Evolutionary conservation across 2,329 filamentous ascomycete genomes (phyloP).

Genomic region (Cyphellophora attinorum): DNA sequence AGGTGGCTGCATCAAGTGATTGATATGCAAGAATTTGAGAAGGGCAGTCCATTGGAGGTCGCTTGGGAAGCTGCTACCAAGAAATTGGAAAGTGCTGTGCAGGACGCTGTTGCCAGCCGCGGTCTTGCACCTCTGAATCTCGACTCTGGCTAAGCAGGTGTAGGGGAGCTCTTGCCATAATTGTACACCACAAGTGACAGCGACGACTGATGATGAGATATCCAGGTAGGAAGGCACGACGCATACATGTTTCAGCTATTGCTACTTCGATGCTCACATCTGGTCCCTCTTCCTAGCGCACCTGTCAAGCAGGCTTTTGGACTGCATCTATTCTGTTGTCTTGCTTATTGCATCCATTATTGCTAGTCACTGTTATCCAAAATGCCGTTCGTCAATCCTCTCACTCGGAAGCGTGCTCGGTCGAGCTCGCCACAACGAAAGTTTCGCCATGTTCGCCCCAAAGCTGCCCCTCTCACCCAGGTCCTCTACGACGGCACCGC

Average conservation of each 20-base stretch:
- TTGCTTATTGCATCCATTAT: neutral
- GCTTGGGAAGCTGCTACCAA: slow-evolving; percentile 29
- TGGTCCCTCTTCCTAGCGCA: neutral
- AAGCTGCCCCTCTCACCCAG: slow-evolving; percentile 9
- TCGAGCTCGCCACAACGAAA: slow-evolving; percentile 2
- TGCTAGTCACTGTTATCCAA: neutral
- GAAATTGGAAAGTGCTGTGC: slow-evolving; percentile 37
- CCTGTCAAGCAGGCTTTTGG: neutral
- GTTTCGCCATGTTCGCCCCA: slow-evolving; percentile 5
- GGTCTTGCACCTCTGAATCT: slow-evolving; percentile 50
- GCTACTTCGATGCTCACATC: neutral
- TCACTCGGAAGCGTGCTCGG: slow-evolving; percentile 9
- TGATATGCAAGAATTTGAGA: slow-evolving; percentile 27
- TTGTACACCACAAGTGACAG: too few relatives aligned
- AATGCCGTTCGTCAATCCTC: slow-evolving; percentile 12
- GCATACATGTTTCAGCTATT: too few relatives aligned
- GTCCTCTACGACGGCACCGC: slow-evolving; percentile 13
- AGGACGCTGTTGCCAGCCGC: slow-evolving; percentile 45
- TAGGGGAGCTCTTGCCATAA: too few relatives aligned
- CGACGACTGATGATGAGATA: neutral
- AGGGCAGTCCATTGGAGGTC: slow-evolving; percentile 30
- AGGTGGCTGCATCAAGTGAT: slow-evolving; percentile 50
- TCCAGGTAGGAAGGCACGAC: neutral
- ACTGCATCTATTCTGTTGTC: slow-evolving; percentile 1
- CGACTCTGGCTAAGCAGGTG: too few relatives aligned